Base-by-base conservation (phyloP, 2,329 filamentous ascomycete species). In the Paecilomyces fulvus region DNA sequence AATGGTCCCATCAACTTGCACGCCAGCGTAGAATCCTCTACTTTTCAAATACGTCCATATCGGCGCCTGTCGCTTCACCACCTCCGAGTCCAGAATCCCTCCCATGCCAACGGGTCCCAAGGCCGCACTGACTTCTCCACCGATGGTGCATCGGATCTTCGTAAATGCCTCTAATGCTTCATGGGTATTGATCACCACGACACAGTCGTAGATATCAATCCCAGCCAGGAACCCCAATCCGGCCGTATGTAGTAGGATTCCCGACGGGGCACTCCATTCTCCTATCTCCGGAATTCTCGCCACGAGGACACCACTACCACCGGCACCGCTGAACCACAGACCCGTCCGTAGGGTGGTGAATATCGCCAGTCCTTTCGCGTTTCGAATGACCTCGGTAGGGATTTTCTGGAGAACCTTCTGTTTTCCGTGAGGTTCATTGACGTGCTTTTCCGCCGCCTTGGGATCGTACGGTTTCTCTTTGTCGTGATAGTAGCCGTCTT, bases 281-380 rank as follows among this genome's bases (percentile, higher is more conserved):
- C 92, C 91, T 63, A 95, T 91, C 23, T 88, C 86, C 66, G 73
- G 72, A 30, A 89, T 88, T 63, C 90, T 84, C 17, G 87, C 92
- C 58, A 96, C 84, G 33, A 97, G 79, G 43, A 97, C 83, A 53
- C 92, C 92, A 56, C 90, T 92, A 43, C 92, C 92, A 28, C 92
- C 92, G 14, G 91, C 92, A 51, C 92, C 92, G 50, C 89, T 92
- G 63, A 95, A 81, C 89, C 92, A 96, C 30, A 96, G 77, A 12
- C 92, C 92, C 12, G 90, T 92, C 58, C 92, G 86, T 90, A 96
- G 95, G 30, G 90, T 95, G 0, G 92, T 96, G 76, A 96, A 96
- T 63, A 97, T 89, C 55, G 90, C 92, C 57, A 97, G 81, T 10
- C 90, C 92, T 63, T 92, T 90, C 28, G 92, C 91, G 74, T 95